A percentile compares a stretch with the other conserved stretches of the same genome.
Conservation (phyloP, 345 rosid species). For the Rhodamnia argentea region DNA sequence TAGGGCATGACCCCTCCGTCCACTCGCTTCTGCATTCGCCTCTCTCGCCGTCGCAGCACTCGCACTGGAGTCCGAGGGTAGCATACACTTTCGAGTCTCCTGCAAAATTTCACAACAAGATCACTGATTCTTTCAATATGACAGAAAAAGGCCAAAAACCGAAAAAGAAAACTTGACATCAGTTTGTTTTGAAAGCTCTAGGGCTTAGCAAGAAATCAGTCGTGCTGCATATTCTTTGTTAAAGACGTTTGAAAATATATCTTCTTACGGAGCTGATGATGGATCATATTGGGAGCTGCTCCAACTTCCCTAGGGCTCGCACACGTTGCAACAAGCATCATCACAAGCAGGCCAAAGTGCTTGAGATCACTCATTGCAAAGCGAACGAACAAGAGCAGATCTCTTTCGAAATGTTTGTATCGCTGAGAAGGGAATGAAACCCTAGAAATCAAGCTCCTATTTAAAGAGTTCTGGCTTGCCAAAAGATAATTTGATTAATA, state of each 20-base stretch:
- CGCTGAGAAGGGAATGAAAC: background rate
- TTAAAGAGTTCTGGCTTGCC: background rate
- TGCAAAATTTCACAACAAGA: background rate
- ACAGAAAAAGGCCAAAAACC: background rate
- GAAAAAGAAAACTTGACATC: background rate
- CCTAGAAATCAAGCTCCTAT: background rate
- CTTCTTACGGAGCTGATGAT: background rate
- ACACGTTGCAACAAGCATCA: background rate
- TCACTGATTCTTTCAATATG: background rate
- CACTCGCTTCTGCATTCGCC: slow-evolving; percentile 23
- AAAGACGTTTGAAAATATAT: background rate
- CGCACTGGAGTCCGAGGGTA: slow-evolving; percentile 28
- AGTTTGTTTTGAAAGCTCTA: background rate
- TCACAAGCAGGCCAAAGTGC: background rate
- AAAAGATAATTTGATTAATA: background rate
- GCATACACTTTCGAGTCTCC: slow-evolving; percentile 13
- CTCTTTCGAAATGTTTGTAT: background rate
- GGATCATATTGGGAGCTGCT: background rate
- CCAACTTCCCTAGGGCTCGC: background rate
- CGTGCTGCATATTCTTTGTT: background rate
- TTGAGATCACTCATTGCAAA: background rate
- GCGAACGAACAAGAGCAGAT: background rate
- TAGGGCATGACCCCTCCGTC: slow-evolving; percentile 19
- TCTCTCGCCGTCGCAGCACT: slow-evolving; percentile 27
- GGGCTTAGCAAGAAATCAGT: background rate